These are phyloP conservation scores for Eucalyptus marginata DNA, from an alignment of 345 rosid genomes.

Conservation along the genomic window DNA sequence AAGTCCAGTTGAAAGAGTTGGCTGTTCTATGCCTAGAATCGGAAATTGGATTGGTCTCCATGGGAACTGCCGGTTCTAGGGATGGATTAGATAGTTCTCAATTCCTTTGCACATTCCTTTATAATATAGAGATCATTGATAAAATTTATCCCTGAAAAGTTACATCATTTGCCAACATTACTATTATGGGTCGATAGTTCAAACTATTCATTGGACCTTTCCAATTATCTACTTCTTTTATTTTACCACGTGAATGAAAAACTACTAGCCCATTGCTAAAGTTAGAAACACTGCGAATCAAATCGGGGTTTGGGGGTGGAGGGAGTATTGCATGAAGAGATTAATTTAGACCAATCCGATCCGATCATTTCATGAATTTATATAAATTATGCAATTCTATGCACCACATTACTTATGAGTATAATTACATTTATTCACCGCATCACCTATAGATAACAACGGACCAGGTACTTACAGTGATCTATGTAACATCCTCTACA, in stretches of 20 bases:
- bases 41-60: fast-evolving
- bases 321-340: neutral
- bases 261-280: neutral
- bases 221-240: neutral
- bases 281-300: neutral
- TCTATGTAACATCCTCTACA: too few species aligned
- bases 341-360: neutral
- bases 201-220: neutral
- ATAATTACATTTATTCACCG: neutral
- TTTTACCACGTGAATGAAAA: neutral
- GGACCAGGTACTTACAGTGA: neutral
- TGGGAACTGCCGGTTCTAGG: too few species aligned
- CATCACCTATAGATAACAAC: neutral
- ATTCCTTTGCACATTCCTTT: too few species aligned
- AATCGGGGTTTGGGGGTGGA: neutral
- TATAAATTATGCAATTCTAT: neutral
- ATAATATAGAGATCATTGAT: neutral
- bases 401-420: neutral
- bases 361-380: neutral
- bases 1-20: too few species aligned
- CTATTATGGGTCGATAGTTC: neutral
- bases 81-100: too few species aligned
- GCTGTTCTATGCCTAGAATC: fast-evolving
- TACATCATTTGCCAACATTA: neutral
- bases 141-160: neutral